phyloP scores from a whole-genome alignment of 1,284 basidiomycete species.

The Phellopilus nigrolimitatus region DNA sequence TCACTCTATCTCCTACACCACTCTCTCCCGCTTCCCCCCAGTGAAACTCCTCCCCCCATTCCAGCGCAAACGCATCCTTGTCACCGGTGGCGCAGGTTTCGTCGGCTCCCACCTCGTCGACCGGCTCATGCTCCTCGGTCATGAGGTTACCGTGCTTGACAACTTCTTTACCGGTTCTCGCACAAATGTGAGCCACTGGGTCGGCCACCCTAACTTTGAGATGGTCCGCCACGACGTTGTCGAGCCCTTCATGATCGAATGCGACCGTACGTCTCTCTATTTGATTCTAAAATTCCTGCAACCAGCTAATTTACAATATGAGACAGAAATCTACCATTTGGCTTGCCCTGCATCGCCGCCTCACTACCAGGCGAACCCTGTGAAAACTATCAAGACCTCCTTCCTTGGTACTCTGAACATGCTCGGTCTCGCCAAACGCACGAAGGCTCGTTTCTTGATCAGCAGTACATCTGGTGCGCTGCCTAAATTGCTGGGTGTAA shows the following conservation, averaged over 20 bases:
- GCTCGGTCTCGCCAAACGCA: constrained; percentile 97
- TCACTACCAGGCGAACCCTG: constrained; percentile 92
- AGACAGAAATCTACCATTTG: constrained; percentile 95
- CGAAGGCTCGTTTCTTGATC: constrained; percentile 95
- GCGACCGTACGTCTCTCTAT: constrained; percentile 68
- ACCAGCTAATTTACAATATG: constrained; percentile 13
- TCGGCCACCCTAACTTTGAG: constrained; percentile 98
- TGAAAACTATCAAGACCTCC: constrained; percentile 97
- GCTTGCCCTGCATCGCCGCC: constrained; percentile 95
- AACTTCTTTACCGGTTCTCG: constrained; percentile 98
- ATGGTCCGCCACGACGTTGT: constrained; percentile 96
- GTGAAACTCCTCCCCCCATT: constrained; percentile 81
- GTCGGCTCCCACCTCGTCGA: constrained; percentile 97
- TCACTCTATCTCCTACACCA: constrained; percentile 85
- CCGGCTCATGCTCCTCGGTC: constrained; percentile 94
- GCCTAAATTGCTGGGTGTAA: background rate
- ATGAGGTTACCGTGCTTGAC: constrained; percentile 96
- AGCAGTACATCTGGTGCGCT: constrained; percentile 81
- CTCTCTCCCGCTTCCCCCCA: constrained; percentile 85
- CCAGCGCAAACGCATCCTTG: constrained; percentile 82
- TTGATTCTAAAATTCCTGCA: background rate
- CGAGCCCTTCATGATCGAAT: constrained; percentile 95
- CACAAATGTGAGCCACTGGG: constrained; percentile 90
- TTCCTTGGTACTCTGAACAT: constrained; percentile 98
- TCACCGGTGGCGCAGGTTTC: constrained; percentile 96